phyloP scores from a whole-genome alignment of 169 alveolate genomes.

The Theileria annulata region DNA sequence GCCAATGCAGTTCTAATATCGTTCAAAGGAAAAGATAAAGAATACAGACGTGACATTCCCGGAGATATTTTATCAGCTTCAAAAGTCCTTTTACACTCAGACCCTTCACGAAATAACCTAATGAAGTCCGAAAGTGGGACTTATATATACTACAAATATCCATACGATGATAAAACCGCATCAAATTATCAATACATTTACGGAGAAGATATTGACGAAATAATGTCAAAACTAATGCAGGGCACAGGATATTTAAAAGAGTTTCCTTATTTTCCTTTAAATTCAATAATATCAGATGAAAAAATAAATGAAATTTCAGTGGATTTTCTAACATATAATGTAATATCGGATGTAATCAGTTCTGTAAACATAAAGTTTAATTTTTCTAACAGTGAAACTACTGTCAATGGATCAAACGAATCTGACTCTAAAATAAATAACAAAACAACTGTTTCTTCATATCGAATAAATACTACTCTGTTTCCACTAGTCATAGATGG shows the following conservation, averaged over 20 bases:
- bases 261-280: conserved; percentile 73
- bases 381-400: conserved; percentile 1
- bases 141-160: conserved; percentile 27
- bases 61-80: conserved; percentile 5
- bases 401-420: background rate
- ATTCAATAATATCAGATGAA: conserved; percentile 65
- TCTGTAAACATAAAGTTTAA: conserved; percentile 57
- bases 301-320: conserved; percentile 61
- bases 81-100: conserved; percentile 23
- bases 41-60: conserved; percentile 26
- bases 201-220: conserved; percentile 57
- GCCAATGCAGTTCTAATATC: conserved; percentile 58
- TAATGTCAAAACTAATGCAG: conserved; percentile 60
- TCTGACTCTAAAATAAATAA: background rate
- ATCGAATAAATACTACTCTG: conserved; percentile 11
- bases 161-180: conserved; percentile 54
- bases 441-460: conserved; percentile 28
- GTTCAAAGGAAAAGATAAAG: conserved; percentile 40
- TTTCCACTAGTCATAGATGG: conserved; percentile 3
- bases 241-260: conserved; percentile 37
- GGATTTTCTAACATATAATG: conserved; percentile 67
- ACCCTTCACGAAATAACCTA: conserved; percentile 19
- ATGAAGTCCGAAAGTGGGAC: conserved; percentile 29
- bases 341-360: conserved; percentile 56
- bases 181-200: conserved; percentile 66